Base-by-base conservation (phyloP, 2,329 filamentous ascomycete genomes). In the Aspergillus calidoustus region DNA sequence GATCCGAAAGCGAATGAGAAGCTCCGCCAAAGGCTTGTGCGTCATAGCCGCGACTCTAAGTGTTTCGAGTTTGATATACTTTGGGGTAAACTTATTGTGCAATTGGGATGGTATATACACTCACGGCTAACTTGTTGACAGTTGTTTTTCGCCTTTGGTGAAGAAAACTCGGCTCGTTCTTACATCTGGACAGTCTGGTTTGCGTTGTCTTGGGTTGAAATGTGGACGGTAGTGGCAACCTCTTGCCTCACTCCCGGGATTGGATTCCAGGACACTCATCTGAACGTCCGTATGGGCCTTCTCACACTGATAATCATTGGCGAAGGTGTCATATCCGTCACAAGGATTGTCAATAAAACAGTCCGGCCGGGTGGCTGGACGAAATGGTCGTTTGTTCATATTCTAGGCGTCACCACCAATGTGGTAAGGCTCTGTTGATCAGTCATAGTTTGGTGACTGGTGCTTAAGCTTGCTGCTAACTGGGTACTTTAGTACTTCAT, bases 241-340 rank as follows among this genome's bases (percentile, higher is more conserved):
- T 87, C 87, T 9, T 83, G 81, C 53, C 74, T 79, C 25, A 88
- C 82, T 71, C 79, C 82, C 3, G 82, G 85, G 54, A 79, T 89
- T 48, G 86, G 84, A 57, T 87, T 90, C 69, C 83, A 86, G 62
- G 80, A 84, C 59, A 89, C 86, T 0, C 86, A 89, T 70, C 72
- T 90, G 58, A 86, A 87, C 68, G 85, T 87, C 68, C 82, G 88
- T 9, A 84, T 90, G 82, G 84, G 83, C 13, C 78, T 89, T 2
- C 77, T 90, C 59, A 90, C 87, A 0, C 79, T 89, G 52, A 88
- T 90, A 63, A 86, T 90, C 59, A 83, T 90, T 61, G 87, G 88
- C 15, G 87, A 90, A 68, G 87, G 87, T 54, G 84, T 88, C 17
- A 87, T 89, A 44, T 83, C 85, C n/a, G 77, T 89, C 30, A 83